Percentiles rank a stretch among this genome's conserved stretches.
Evolutionary conservation across 768 basidiomycete genomes (phyloP).

Genomic region (Polyporus arcularius): DNA sequence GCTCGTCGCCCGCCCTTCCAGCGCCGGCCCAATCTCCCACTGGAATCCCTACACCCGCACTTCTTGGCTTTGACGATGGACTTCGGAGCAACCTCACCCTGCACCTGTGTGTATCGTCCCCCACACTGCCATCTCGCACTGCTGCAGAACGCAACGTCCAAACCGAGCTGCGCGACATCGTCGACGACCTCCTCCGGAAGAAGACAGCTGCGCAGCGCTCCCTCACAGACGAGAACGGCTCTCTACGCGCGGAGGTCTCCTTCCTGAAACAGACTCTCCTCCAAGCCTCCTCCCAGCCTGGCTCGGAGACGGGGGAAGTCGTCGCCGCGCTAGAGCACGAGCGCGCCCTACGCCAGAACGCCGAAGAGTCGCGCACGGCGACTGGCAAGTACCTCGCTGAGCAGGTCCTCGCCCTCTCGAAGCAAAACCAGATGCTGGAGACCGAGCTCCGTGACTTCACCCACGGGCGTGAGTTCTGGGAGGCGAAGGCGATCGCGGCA

Average conservation of each 20-base stretch:
- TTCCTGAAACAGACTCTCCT: slow-evolving; percentile 5
- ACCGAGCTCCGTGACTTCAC: slow-evolving; percentile 14
- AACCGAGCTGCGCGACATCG: slow-evolving; percentile 10
- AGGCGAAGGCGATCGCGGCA: slow-evolving; percentile 21
- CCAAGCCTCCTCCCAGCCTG: background rate
- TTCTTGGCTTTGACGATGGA: background rate
- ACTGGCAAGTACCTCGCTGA: slow-evolving; percentile 16
- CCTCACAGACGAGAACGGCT: slow-evolving; percentile 8
- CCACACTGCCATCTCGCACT: background rate
- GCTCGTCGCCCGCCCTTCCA: background rate
- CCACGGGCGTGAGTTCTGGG: slow-evolving; percentile 19
- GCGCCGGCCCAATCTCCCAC: background rate
- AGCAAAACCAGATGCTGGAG: slow-evolving; percentile 4
- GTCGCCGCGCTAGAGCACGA: slow-evolving; percentile 11
- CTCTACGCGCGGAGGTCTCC: slow-evolving; percentile 11
- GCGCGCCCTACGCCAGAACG: slow-evolving; percentile 5
- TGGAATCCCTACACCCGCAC: background rate
- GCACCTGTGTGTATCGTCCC: background rate
- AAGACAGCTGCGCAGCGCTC: slow-evolving; percentile 7
- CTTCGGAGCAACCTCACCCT: background rate
- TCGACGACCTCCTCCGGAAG: slow-evolving; percentile 9
- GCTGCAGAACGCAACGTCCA: background rate
- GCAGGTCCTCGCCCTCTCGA: slow-evolving; percentile 9
- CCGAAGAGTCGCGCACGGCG: slow-evolving; percentile 7
- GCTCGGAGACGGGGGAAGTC: background rate